phyloP scores from a whole-genome alignment of 176 grass and related monocot species.

The sorghum (Sorghum bicolor) region DNA sequence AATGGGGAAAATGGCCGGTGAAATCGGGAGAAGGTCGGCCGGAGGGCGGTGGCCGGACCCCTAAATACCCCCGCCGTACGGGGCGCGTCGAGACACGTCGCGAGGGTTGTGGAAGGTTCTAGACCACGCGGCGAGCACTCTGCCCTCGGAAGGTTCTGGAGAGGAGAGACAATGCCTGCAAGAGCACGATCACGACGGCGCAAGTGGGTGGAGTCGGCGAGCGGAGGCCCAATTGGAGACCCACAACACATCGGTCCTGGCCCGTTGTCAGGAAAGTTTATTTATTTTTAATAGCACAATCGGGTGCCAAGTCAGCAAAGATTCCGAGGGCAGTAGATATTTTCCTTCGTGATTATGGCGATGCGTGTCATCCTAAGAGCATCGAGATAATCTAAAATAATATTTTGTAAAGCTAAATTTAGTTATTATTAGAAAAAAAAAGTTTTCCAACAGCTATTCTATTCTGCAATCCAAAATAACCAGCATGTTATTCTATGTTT shows the following conservation, averaged over 20 bases:
- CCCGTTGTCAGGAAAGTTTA: neutral
- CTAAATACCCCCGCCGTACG: conserved; percentile 36
- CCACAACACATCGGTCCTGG: neutral
- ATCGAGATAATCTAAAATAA: too few species aligned
- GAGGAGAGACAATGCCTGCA: too few species aligned
- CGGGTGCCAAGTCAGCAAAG: neutral
- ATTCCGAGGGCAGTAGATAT: neutral
- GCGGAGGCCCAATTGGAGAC: neutral
- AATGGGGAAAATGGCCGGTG: neutral
- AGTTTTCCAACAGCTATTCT: too few species aligned
- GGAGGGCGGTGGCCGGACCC: neutral
- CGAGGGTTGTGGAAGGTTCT: conserved; percentile 43
- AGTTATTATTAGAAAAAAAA: too few species aligned
- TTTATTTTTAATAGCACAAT: neutral
- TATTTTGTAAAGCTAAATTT: too few species aligned
- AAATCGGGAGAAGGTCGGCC: neutral
- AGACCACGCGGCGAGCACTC: conserved; percentile 22
- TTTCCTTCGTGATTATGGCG: neutral
- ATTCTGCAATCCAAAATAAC: too few species aligned
- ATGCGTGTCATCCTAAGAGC: neutral
- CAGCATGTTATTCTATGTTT: too few species aligned
- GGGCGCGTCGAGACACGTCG: conserved; percentile 27
- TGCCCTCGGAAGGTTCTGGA: conserved; percentile 40
- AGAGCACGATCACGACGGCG: neutral
- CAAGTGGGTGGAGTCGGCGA: neutral